phyloP scores from a whole-genome alignment of 495 filamentous ascomycete species.

The Evansstolkia leycettana region DNA sequence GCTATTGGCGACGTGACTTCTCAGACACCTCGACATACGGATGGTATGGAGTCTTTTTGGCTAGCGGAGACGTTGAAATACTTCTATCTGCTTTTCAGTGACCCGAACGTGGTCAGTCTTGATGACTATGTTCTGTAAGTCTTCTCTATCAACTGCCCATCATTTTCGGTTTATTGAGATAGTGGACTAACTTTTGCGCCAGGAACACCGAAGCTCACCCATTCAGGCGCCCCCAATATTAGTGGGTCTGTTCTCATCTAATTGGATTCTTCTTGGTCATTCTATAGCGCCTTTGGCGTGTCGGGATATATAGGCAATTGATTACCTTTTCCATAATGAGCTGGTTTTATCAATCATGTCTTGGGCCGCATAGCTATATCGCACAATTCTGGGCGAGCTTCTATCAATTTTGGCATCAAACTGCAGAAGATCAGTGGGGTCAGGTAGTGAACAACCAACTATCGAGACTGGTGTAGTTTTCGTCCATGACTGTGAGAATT shows the following conservation, averaged over 20 bases:
- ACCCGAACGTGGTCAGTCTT: constrained; percentile 58
- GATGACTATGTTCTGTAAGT: constrained; percentile 75
- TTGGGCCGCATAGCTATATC: too few species aligned
- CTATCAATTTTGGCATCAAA: too few species aligned
- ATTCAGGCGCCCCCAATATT: constrained; percentile 31
- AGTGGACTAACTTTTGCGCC: constrained; percentile 6
- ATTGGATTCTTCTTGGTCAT: constrained; percentile 2
- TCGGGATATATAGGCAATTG: too few species aligned
- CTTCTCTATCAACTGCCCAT: neutral
- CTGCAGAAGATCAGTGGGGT: too few species aligned
- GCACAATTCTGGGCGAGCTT: too few species aligned
- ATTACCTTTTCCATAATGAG: too few species aligned
- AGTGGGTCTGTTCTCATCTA: constrained; percentile 1
- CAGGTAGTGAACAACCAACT: too few species aligned
- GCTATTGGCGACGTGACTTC: constrained; percentile 66
- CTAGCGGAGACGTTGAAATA: constrained; percentile 71
- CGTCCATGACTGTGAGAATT: too few species aligned
- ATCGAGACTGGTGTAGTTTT: too few species aligned
- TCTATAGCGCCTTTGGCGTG: too few species aligned
- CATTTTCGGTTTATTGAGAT: neutral
- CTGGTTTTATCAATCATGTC: too few species aligned
- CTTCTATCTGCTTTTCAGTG: constrained; percentile 64
- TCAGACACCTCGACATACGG: constrained; percentile 21
- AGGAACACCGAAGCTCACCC: constrained; percentile 48
- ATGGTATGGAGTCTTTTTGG: constrained; percentile 52